These are phyloP conservation scores for Cyberlindnera galapagoensis DNA, from an alignment of 805 yeast species.

Conservation along the genomic window DNA sequence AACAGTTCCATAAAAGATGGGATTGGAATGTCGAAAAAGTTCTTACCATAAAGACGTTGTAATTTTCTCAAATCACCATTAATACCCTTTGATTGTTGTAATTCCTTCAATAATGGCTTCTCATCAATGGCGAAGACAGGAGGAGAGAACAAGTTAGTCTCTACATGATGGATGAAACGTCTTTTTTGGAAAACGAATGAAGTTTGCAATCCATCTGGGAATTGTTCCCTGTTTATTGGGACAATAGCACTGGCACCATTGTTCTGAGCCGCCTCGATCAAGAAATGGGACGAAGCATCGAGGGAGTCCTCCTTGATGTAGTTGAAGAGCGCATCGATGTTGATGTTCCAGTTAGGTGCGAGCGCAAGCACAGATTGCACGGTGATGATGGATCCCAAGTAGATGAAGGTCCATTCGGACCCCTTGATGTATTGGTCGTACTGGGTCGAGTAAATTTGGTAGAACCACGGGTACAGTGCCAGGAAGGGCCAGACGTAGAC, in stretches of 20 bases:
- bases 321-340: slow-evolving; percentile 63
- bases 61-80: slow-evolving; percentile 43
- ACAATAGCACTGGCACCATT: slow-evolving; percentile 82
- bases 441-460: slow-evolving; percentile 53
- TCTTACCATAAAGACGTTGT: slow-evolving; percentile 68
- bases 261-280: slow-evolving; percentile 77
- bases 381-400: slow-evolving; percentile 65
- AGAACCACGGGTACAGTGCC: slow-evolving; percentile 68
- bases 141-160: slow-evolving; percentile 57
- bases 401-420: slow-evolving; percentile 94
- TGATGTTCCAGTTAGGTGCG: slow-evolving; percentile 91
- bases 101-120: slow-evolving; percentile 46
- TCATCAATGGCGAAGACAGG: slow-evolving; percentile 67
- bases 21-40: slow-evolving; percentile 89
- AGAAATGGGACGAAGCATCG: slow-evolving; percentile 61
- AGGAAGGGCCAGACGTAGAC: slow-evolving; percentile 84
- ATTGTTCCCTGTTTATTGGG: slow-evolving; percentile 45
- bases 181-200: slow-evolving; percentile 89
- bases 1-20: slow-evolving; percentile 88
- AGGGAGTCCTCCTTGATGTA: slow-evolving; percentile 47
- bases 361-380: slow-evolving; percentile 72
- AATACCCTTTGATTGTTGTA: slow-evolving; percentile 53
- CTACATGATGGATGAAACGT: slow-evolving; percentile 65
- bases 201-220: slow-evolving; percentile 53
- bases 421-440: slow-evolving; percentile 84